A percentile compares a stretch with the other conserved stretches of the same genome.
phyloP scores from a whole-genome alignment of 192 early-diverging fungal genomes.

The Umbelopsis sp. region DNA sequence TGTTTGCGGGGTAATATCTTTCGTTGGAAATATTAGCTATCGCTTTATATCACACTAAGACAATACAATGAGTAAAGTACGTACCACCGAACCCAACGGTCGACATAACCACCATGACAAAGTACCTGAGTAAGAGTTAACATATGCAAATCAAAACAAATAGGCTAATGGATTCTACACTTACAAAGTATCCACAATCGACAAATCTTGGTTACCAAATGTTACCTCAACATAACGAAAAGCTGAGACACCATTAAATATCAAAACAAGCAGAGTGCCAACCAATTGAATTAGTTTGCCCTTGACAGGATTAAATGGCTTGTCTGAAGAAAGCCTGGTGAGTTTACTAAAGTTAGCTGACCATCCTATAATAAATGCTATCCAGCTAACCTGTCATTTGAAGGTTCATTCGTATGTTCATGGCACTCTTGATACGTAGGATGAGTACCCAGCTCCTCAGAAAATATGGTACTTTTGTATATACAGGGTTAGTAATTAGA shows the following conservation, averaged over 20 bases:
- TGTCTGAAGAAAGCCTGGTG: slow-evolving; percentile 29
- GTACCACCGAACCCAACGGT: slow-evolving; percentile 71
- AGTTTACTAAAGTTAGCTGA: background rate
- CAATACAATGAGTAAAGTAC: background rate
- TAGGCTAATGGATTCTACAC: background rate
- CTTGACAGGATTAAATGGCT: slow-evolving; percentile 49
- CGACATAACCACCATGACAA: slow-evolving; percentile 67
- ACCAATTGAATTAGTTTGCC: slow-evolving; percentile 57
- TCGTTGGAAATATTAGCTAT: background rate
- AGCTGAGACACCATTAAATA: slow-evolving; percentile 62
- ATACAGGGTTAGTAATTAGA: too few species aligned
- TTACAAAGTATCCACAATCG: slow-evolving; percentile 36
- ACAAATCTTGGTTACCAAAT: slow-evolving; percentile 39
- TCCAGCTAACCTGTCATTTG: slow-evolving; percentile 45
- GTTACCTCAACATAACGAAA: slow-evolving; percentile 63
- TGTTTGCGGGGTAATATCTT: slow-evolving; percentile 62
- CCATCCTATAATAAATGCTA: background rate
- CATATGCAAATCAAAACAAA: background rate
- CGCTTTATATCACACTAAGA: background rate
- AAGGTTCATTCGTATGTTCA: slow-evolving; percentile 54
- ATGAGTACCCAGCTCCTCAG: slow-evolving; percentile 58
- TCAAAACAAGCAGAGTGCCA: slow-evolving; percentile 48
- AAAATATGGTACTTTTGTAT: slow-evolving; percentile 61
- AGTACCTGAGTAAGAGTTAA: slow-evolving; percentile 37
- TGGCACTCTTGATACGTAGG: slow-evolving; percentile 52